Percentiles rank a stretch among this genome's conserved stretches.
Evolutionary conservation across 2,329 filamentous ascomycete species (phyloP).

Genomic region (Geoglossum cookeanum): DNA sequence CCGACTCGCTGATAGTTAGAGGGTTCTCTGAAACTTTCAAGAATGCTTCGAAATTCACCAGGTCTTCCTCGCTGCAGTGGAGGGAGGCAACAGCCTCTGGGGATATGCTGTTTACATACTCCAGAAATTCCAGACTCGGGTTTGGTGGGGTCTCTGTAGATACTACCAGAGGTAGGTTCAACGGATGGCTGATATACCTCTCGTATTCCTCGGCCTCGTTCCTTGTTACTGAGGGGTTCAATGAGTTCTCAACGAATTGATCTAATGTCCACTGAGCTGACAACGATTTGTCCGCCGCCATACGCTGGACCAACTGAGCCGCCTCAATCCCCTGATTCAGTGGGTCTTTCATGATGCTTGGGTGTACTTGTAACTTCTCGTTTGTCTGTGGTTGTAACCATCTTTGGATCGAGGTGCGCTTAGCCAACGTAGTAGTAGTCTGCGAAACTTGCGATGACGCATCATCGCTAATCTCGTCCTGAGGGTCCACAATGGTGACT

Average conservation of each 20-base stretch:
- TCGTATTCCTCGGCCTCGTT: conserved; percentile 73
- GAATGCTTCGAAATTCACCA: conserved; percentile 58
- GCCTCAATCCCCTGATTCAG: conserved; percentile 10
- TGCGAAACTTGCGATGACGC: conserved; percentile 4
- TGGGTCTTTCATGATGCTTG: conserved; percentile 39
- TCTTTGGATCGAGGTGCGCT: conserved; percentile 36
- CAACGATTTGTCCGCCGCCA: conserved; percentile 51
- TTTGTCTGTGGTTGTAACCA: conserved; percentile 36
- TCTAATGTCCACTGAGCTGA: conserved; percentile 78
- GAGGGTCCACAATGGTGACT: conserved; percentile 48
- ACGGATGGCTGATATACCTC: conserved; percentile 73
- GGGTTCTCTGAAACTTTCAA: conserved; percentile 62
- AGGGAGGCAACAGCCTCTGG: conserved; percentile 35
- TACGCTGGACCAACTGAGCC: conserved; percentile 1
- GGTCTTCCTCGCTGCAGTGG: conserved; percentile 40
- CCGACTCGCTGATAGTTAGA: conserved; percentile 71
- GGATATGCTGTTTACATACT: conserved; percentile 56
- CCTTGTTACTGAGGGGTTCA: conserved; percentile 63
- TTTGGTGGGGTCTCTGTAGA: conserved; percentile 25
- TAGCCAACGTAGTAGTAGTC: conserved; percentile 8
- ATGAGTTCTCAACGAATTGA: conserved; percentile 65
- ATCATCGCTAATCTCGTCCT: conserved; percentile 14
- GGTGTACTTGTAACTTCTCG: conserved; percentile 18
- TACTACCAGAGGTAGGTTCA: conserved; percentile 68
- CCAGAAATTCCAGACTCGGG: conserved; percentile 48